Percentiles rank a stretch among this genome's conserved stretches.
phyloP scores from a whole-genome alignment of 371 early-diverging fungal species.

The Fennellomyces sp. region DNA sequence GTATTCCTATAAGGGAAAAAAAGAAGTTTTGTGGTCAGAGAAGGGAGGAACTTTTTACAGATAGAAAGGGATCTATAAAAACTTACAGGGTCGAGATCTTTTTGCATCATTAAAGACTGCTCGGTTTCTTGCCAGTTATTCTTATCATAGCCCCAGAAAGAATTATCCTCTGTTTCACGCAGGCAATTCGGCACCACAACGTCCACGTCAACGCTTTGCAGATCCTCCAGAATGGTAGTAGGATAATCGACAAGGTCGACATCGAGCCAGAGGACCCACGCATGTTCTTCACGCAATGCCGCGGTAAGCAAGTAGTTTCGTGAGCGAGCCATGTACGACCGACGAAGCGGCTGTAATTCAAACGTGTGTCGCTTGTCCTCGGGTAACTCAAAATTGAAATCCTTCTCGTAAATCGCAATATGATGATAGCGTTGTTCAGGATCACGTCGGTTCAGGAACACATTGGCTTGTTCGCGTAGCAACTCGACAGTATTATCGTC shows the following conservation, averaged over 20 bases:
- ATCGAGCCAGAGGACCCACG: slow-evolving; percentile 66
- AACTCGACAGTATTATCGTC: slow-evolving; percentile 48
- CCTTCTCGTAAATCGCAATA: slow-evolving; percentile 57
- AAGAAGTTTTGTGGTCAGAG: background rate
- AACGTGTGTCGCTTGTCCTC: slow-evolving; percentile 52
- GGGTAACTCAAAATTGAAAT: slow-evolving; percentile 58
- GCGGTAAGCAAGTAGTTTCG: slow-evolving; percentile 59
- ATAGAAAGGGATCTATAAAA: background rate
- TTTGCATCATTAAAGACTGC: slow-evolving; percentile 52
- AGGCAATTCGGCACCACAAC: slow-evolving; percentile 65
- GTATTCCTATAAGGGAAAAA: slow-evolving; percentile 21
- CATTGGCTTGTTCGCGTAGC: slow-evolving; percentile 39
- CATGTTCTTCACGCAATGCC: slow-evolving; percentile 49
- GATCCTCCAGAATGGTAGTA: slow-evolving; percentile 50
- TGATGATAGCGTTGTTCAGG: slow-evolving; percentile 40
- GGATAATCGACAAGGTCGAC: slow-evolving; percentile 63
- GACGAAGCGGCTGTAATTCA: slow-evolving; percentile 53
- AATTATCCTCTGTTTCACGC: slow-evolving; percentile 43
- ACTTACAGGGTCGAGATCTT: slow-evolving; percentile 41
- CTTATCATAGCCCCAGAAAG: slow-evolving; percentile 67
- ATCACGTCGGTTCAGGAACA: slow-evolving; percentile 14
- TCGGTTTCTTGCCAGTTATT: slow-evolving; percentile 74
- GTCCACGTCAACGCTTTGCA: slow-evolving; percentile 56
- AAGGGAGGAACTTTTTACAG: background rate
- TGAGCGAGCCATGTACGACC: slow-evolving; percentile 63